Percentiles rank a stretch among this genome's conserved stretches.
Conservation (phyloP, 495 filamentous ascomycete species). For the Aspergillus sclerotiicarbonarius region DNA sequence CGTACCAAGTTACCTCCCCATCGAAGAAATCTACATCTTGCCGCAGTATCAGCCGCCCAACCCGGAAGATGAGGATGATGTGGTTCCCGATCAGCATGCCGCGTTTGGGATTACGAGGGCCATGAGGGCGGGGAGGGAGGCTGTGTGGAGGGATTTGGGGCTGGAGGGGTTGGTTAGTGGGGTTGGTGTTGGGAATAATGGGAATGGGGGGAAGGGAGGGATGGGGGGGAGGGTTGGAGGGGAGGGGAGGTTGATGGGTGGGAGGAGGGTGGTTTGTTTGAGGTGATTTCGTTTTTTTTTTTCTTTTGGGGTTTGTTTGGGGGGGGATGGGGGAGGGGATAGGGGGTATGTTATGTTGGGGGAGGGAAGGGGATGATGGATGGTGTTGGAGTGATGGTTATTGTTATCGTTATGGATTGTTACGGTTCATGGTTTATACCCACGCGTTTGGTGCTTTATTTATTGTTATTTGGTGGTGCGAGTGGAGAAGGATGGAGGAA, state of each 20-base stretch:
- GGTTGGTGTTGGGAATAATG: slow-evolving; percentile 27
- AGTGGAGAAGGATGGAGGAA: too few relatives aligned
- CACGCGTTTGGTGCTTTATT: too few relatives aligned
- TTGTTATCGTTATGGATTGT: too few relatives aligned
- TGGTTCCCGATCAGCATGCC: slow-evolving; percentile 95
- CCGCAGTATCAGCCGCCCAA: slow-evolving; percentile 89
- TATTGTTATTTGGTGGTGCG: too few relatives aligned
- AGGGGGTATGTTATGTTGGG: neutral
- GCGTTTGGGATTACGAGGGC: slow-evolving; percentile 93
- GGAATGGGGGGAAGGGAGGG: slow-evolving; percentile 18
- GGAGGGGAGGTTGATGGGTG: slow-evolving; percentile 39
- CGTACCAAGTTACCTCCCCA: slow-evolving; percentile 47
- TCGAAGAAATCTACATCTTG: slow-evolving; percentile 80
- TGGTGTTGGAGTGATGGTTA: too few relatives aligned
- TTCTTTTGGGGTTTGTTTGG: slow-evolving; percentile 5
- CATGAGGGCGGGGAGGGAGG: slow-evolving; percentile 59
- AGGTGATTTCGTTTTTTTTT: slow-evolving; percentile 27
- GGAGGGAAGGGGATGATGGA: neutral
- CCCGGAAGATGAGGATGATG: slow-evolving; percentile 96
- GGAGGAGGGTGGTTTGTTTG: slow-evolving; percentile 35
- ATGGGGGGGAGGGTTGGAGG: slow-evolving; percentile 33
- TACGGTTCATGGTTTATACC: too few relatives aligned
- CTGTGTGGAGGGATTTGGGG: slow-evolving; percentile 85
- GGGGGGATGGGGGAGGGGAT: neutral
- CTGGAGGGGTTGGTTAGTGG: slow-evolving; percentile 64